A percentile compares a stretch with the other conserved stretches of the same genome.
phyloP scores from a whole-genome alignment of 192 early-diverging fungal genomes.

The Entrophospora sp. region DNA sequence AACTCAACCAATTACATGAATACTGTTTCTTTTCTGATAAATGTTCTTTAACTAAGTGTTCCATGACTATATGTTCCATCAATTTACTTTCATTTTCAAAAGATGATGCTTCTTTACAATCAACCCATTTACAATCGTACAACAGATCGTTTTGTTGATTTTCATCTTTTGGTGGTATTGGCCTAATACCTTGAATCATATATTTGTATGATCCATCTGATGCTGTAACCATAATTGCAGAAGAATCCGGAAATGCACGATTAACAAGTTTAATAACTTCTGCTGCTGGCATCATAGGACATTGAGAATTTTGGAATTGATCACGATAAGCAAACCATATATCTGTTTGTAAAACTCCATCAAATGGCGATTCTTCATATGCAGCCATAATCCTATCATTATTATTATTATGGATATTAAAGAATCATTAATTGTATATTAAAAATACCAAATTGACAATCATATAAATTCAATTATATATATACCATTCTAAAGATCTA shows the following conservation, averaged over 20 bases:
- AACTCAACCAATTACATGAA: slow-evolving; percentile 44
- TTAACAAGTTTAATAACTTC: slow-evolving; percentile 20
- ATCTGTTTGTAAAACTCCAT: slow-evolving; percentile 17
- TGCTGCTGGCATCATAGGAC: slow-evolving; percentile 19
- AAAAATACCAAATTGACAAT: background rate
- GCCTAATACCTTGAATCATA: slow-evolving; percentile 15
- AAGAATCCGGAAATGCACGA: slow-evolving; percentile 5
- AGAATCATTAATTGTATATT: background rate
- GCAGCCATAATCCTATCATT: slow-evolving; percentile 6
- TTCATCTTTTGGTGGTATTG: background rate
- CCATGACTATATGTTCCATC: slow-evolving; percentile 40
- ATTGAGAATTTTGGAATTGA: slow-evolving; percentile 3
- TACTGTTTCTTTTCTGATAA: slow-evolving; percentile 27
- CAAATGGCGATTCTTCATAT: background rate
- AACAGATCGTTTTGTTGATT: background rate
- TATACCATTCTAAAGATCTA: slow-evolving; percentile 48
- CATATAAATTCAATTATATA: slow-evolving; percentile 20
- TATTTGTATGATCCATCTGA: slow-evolving; percentile 13
- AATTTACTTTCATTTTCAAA: slow-evolving; percentile 32
- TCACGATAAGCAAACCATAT: slow-evolving; percentile 21
- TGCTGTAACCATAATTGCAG: slow-evolving; percentile 3
- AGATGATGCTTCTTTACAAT: slow-evolving; percentile 32
- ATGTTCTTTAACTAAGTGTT: slow-evolving; percentile 45
- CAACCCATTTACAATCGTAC: slow-evolving; percentile 41
- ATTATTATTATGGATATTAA: background rate